Conservation (phyloP, 164 flowering plant species). For the Kingdonia uniflora region DNA sequence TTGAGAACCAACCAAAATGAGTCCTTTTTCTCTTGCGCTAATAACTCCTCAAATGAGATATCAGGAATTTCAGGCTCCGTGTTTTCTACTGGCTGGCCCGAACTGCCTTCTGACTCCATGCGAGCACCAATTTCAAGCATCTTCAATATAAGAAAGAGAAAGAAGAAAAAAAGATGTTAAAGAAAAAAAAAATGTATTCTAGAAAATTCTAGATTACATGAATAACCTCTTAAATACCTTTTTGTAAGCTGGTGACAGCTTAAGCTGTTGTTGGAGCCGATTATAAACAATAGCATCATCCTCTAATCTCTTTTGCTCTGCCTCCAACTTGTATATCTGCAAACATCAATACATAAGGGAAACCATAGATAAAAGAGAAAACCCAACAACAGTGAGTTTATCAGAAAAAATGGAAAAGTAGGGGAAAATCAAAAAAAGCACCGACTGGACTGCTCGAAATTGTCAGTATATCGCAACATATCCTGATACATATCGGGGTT, state of each 20-base stretch:
- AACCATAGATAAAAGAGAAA: too few species aligned
- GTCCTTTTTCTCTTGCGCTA: conserved; percentile 83
- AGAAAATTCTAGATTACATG: background rate
- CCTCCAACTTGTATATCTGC: conserved; percentile 68
- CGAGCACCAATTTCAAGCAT: conserved; percentile 57
- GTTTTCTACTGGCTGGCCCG: conserved; percentile 24
- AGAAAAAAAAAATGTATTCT: too few species aligned
- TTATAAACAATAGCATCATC: conserved; percentile 77
- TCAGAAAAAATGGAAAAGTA: too few species aligned
- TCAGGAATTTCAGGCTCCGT: conserved; percentile 43
- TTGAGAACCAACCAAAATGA: conserved; percentile 49
- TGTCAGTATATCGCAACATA: too few species aligned
- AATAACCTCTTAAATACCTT: conserved; percentile 36
- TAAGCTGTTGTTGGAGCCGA: conserved; percentile 78
- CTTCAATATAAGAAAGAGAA: conserved; percentile 19
- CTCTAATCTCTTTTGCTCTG: conserved; percentile 74
- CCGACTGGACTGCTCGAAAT: too few species aligned
- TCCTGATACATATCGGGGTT: too few species aligned
- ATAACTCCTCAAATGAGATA: conserved; percentile 74
- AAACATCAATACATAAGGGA: conserved; percentile 12
- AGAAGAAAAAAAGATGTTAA: conserved; percentile 1
- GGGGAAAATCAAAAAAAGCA: too few species aligned
- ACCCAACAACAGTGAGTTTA: too few species aligned
- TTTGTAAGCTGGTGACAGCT: conserved; percentile 80
- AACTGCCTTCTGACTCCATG: conserved; percentile 50